Conservation (phyloP, 2,329 filamentous ascomycete species). For the Purpureocillium takamizusanense region DNA sequence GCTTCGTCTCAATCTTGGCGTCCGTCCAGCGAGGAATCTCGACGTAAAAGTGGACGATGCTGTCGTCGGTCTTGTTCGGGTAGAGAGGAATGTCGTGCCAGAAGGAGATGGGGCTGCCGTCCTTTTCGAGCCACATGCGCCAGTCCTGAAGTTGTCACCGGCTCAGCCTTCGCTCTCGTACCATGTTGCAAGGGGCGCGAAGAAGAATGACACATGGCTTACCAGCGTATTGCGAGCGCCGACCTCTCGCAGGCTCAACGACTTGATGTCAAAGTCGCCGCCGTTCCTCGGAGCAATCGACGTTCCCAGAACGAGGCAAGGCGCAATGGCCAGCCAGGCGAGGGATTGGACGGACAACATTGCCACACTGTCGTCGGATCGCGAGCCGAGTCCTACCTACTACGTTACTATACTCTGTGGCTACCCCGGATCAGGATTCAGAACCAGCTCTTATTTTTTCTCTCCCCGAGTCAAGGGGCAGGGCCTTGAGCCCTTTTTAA, state of each 20-base stretch:
- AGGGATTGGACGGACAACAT: constrained; percentile 3
- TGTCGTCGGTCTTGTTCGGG: constrained; percentile 21
- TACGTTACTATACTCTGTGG: too few relatives aligned
- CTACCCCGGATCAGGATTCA: too few relatives aligned
- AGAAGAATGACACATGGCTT: too few relatives aligned
- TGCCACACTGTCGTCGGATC: too few relatives aligned
- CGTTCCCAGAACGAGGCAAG: constrained; percentile 7
- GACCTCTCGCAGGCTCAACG: constrained; percentile 23
- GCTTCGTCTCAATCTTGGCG: constrained; percentile 28
- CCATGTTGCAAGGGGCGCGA: too few relatives aligned
- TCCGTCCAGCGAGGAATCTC: constrained; percentile 33
- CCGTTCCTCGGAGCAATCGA: constrained; percentile 3
- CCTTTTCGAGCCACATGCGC: constrained; percentile 29
- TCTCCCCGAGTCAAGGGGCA: too few relatives aligned
- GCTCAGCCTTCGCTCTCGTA: too few relatives aligned
- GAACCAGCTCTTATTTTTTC: too few relatives aligned
- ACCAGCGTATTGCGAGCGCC: constrained; percentile 29
- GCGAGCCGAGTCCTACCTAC: too few relatives aligned
- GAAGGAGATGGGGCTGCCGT: constrained; percentile 28
- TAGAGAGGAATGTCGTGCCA: constrained; percentile 33
- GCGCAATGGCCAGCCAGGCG: constrained; percentile 11
- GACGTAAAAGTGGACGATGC: constrained; percentile 27
- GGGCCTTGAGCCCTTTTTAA: too few relatives aligned
- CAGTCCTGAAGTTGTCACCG: constrained; percentile 24
- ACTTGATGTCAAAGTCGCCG: constrained; percentile 15